A percentile compares a stretch with the other conserved stretches of the same genome.
These are phyloP conservation scores for Scolecobasidium constrictum DNA, from an alignment of 2,329 filamentous ascomycete genomes.

Conservation along the genomic window DNA sequence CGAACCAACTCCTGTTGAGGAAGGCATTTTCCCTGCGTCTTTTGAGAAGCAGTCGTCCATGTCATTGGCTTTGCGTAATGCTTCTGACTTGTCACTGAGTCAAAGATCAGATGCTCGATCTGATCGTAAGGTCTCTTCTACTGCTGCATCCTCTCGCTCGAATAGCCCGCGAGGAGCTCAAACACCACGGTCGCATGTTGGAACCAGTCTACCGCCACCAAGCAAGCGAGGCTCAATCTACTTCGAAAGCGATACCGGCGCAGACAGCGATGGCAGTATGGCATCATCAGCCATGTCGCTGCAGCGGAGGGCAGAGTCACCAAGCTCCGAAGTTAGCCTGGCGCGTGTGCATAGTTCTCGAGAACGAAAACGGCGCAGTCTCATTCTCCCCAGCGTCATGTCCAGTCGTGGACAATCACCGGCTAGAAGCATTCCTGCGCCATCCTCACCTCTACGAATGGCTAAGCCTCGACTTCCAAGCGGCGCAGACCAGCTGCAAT, in stretches of 20 bases:
- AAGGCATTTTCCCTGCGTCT: conserved; percentile 48
- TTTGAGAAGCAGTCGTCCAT: conserved; percentile 48
- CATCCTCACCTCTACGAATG: conserved; percentile 75
- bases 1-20: conserved; percentile 34
- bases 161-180: conserved; percentile 85
- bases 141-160: conserved; percentile 64
- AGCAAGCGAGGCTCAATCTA: conserved; percentile 69
- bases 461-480: conserved; percentile 64
- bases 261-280: conserved; percentile 79
- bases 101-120: conserved; percentile 13
- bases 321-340: conserved; percentile 75
- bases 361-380: conserved; percentile 76
- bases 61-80: conserved; percentile 44
- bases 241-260: conserved; percentile 71
- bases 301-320: conserved; percentile 71
- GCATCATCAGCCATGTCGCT: conserved; percentile 68
- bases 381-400: conserved; percentile 68
- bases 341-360: conserved; percentile 66
- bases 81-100: conserved; percentile 29
- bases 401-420: conserved; percentile 85
- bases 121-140: conserved; percentile 45
- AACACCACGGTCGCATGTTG: conserved; percentile 75
- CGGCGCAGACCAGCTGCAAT: conserved; percentile 55
- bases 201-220: conserved; percentile 44
- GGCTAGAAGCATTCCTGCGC: conserved; percentile 56